Evolutionary conservation across 139 green algal species (phyloP), one percentile per base, ranked within the genome.

Genomic region (Volvox africanus): DNA sequence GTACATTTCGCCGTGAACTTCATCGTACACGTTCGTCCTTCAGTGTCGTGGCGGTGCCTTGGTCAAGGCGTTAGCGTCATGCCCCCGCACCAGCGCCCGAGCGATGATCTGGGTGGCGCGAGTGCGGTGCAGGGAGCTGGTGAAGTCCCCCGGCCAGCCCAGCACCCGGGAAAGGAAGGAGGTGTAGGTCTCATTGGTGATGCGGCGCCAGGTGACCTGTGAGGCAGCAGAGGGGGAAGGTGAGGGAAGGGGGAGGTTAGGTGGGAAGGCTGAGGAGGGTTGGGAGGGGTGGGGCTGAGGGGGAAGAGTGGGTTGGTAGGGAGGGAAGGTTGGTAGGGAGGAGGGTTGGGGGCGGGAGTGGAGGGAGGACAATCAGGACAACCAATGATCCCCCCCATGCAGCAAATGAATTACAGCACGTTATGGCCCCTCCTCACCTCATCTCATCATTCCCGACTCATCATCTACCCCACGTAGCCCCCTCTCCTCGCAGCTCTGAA

Each of bases 121-220:
- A 11, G 69, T 82, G 69, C 85, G 85, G 19, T 36, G 36, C 44
- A 82, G 28, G 11, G 6, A 28, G 35, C 61, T 78, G 0, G 85
- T 17, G 13, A 73, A 12, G 3, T 89, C 85, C 19, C 65, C 36
- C 26, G 85, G 36, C 28, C n/a, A 89, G 69, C 85, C 85, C 85
- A 89, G 85, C 61, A 82, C 36, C 16, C 85, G 85, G 44, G 26
- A 73, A 20, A 89, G 35, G 30, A 89, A 89, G 69, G 85, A 73
- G 85, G 28, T 61, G 85, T 89, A 89, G 36, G 85, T 89, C n/a
- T 82, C 85, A 30, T 67, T 73, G 37, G 69, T 73, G 36, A 89
- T 73, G 69, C 85, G 85, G 36, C 85, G 85, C 85, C 85, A 89
- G 35, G 69, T 82, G 32, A 89, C 85, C 85, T 89, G 36, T 0